Percentiles rank a stretch among this genome's conserved stretches.
These are phyloP conservation scores for Pestalotiopsis sp. DNA, from an alignment of 2,329 filamentous ascomycete genomes.

Conservation along the genomic window DNA sequence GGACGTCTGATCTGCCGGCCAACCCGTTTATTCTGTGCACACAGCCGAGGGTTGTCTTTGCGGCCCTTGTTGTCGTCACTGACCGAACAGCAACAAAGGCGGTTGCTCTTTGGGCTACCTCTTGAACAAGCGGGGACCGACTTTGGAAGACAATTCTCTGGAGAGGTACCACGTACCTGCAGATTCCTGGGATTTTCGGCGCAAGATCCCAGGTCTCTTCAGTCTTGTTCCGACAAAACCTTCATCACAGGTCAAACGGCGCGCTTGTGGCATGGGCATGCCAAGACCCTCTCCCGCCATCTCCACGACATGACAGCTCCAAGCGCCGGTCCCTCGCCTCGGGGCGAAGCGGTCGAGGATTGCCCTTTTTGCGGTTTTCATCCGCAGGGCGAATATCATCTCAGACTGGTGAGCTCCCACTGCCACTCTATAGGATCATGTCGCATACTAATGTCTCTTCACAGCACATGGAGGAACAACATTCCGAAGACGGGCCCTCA, in stretches of 20 bases:
- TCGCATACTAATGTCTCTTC: not conserved
- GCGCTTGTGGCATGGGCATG: not conserved
- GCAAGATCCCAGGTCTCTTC: not conserved
- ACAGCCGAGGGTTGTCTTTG: too few species aligned
- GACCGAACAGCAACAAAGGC: too few species aligned
- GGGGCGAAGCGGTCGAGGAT: constrained; percentile 13
- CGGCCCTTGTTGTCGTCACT: too few species aligned
- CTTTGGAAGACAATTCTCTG: not conserved
- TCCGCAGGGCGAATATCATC: constrained; percentile 30
- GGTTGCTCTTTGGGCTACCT: too few species aligned
- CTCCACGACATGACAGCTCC: not conserved
- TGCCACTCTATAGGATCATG: not conserved
- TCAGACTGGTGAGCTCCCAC: not conserved
- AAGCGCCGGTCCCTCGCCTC: constrained; percentile 2
- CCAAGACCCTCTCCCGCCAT: not conserved
- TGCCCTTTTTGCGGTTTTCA: constrained; percentile 42
- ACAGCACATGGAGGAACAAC: constrained; percentile 29
- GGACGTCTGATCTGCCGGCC: too few species aligned
- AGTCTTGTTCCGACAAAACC: not conserved
- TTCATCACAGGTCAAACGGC: not conserved
- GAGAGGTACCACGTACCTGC: not conserved
- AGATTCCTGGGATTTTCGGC: not conserved
- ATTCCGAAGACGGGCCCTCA: constrained; percentile 23
- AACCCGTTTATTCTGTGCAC: too few species aligned
- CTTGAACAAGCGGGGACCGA: too few species aligned